A percentile compares a stretch with the other conserved stretches of the same genome.
Evolutionary conservation across 495 filamentous ascomycete genomes (phyloP).

Genomic region (Aspergillus sclerotioniger): DNA sequence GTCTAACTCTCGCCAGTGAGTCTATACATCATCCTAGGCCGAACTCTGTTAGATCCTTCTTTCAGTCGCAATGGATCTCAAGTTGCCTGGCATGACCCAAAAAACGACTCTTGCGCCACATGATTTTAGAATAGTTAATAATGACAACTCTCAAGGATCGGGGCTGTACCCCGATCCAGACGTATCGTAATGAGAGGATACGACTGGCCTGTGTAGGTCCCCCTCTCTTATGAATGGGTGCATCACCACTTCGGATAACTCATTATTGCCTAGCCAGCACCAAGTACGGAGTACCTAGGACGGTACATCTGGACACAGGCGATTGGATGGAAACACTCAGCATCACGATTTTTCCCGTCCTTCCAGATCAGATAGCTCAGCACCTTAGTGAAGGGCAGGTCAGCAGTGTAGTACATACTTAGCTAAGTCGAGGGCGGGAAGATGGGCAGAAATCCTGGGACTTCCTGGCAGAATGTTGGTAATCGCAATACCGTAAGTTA

Average conservation of each 20-base stretch:
- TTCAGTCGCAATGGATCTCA: neutral
- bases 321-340: slow-evolving; percentile 9
- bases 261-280: neutral
- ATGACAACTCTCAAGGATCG: neutral
- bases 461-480: neutral
- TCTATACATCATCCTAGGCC: slow-evolving; percentile 3
- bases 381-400: too few species aligned
- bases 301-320: slow-evolving; percentile 2
- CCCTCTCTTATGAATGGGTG: neutral
- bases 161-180: neutral
- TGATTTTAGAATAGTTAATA: neutral
- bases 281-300: neutral
- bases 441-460: too few species aligned
- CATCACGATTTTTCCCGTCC: neutral
- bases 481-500: neutral
- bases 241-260: neutral
- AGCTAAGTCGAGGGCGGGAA: neutral
- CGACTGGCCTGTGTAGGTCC: too few species aligned
- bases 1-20: too few species aligned
- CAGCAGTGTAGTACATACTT: too few species aligned
- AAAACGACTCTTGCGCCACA: neutral
- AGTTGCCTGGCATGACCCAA: neutral
- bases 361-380: neutral
- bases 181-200: neutral
- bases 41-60: slow-evolving; percentile 1